phyloP scores from a whole-genome alignment of 2,329 filamentous ascomycete genomes.

The Ophiostoma novo-ulmi region DNA sequence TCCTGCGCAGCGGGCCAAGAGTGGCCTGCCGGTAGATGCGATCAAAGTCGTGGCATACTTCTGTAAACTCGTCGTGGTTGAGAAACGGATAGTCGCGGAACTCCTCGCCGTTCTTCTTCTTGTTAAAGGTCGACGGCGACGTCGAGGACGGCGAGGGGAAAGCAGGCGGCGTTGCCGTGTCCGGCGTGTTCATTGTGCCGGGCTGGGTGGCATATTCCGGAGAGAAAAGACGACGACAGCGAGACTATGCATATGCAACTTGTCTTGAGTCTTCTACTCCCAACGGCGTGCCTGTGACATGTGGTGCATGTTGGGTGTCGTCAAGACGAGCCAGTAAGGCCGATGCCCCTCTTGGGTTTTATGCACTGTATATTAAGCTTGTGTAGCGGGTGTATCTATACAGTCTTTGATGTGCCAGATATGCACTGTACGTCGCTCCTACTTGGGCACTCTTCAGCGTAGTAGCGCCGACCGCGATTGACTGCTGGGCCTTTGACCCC shows the following conservation, averaged over 20 bases:
- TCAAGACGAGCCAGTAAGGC: conserved; percentile 1
- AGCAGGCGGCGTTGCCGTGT: conserved; percentile 3
- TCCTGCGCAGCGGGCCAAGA: conserved; percentile 49
- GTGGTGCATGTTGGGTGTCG: background rate
- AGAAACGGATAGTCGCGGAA: conserved; percentile 50
- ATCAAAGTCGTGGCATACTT: conserved; percentile 60
- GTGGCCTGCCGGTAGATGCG: conserved; percentile 54
- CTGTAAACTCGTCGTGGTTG: conserved; percentile 56
- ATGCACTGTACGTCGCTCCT: background rate
- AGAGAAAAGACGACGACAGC: background rate
- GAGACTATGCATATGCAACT: background rate
- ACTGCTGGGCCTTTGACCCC: background rate
- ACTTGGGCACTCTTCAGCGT: background rate
- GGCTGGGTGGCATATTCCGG: background rate
- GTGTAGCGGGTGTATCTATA: background rate
- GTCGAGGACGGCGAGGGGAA: background rate
- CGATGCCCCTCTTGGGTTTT: background rate
- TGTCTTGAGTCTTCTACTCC: background rate
- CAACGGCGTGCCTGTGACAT: background rate
- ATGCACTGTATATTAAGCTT: background rate
- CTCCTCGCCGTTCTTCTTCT: background rate
- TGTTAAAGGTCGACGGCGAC: background rate
- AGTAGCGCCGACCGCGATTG: background rate
- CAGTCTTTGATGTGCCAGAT: background rate
- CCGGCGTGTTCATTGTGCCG: conserved; percentile 11